These are phyloP conservation scores for Lasiodiplodia theobromae DNA, from an alignment of 2,329 filamentous ascomycete genomes.

Conservation along the genomic window DNA sequence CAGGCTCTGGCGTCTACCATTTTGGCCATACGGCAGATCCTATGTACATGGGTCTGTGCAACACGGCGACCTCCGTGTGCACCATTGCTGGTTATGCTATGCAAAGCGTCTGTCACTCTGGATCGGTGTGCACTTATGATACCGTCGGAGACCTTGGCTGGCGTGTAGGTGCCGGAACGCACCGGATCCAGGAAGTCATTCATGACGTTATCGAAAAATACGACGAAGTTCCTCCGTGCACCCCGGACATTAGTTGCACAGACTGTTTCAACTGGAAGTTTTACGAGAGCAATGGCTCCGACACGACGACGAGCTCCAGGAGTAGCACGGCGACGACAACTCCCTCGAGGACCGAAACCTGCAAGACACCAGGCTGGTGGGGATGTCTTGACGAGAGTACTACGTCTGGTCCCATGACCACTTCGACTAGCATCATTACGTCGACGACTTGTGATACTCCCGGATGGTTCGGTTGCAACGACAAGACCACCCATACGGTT, in stretches of 20 bases:
- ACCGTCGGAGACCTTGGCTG: slow-evolving; percentile 91
- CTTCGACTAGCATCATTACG: slow-evolving; percentile 41
- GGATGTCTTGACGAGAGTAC: slow-evolving; percentile 75
- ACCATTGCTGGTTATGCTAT: slow-evolving; percentile 92
- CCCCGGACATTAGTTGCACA: slow-evolving; percentile 75
- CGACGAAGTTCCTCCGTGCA: slow-evolving; percentile 78
- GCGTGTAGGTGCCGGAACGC: slow-evolving; percentile 88
- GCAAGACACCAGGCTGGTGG: slow-evolving; percentile 93
- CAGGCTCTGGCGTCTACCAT: slow-evolving; percentile 81
- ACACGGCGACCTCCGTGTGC: slow-evolving; percentile 86
- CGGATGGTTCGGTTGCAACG: slow-evolving; percentile 34
- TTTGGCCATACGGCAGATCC: slow-evolving; percentile 97
- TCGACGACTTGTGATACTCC: slow-evolving; percentile 44
- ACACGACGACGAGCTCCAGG: slow-evolving; percentile 68
- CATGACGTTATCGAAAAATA: slow-evolving; percentile 86
- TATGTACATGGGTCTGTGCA: slow-evolving; percentile 92
- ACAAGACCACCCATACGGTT: slow-evolving; percentile 39
- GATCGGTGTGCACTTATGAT: slow-evolving; percentile 87
- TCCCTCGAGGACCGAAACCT: slow-evolving; percentile 79
- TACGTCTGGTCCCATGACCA: slow-evolving; percentile 51
- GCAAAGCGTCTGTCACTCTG: slow-evolving; percentile 91
- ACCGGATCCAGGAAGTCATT: slow-evolving; percentile 89
- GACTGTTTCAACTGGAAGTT: slow-evolving; percentile 96
- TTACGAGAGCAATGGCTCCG: slow-evolving; percentile 89
- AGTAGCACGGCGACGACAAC: slow-evolving; percentile 65